phyloP scores from a whole-genome alignment of 1,139 yeast genomes.

The Blastobotrys apis region DNA sequence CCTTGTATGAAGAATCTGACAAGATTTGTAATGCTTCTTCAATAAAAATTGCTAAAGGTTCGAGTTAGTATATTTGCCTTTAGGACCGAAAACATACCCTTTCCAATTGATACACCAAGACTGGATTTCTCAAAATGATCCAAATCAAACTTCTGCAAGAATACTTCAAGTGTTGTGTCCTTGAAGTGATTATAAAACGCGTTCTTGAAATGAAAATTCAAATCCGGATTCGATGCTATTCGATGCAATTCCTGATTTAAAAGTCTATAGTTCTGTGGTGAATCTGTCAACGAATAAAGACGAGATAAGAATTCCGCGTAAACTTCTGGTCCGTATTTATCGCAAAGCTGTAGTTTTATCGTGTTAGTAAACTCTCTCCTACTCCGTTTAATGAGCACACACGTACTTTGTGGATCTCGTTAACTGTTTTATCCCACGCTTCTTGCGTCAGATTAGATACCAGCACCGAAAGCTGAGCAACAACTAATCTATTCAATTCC shows the following conservation, averaged over 20 bases:
- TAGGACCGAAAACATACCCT: slow-evolving; percentile 4
- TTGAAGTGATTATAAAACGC: slow-evolving; percentile 2
- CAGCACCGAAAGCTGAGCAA: slow-evolving; percentile 3
- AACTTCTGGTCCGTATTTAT: not conserved
- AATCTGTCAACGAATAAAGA: not conserved
- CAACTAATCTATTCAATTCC: slow-evolving; percentile 1
- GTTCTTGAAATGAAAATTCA: not conserved
- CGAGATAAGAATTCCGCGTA: not conserved
- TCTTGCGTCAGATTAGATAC: not conserved
- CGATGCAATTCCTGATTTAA: not conserved
- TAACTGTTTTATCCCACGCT: not conserved
- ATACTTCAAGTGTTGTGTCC: not conserved
- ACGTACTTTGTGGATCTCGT: slow-evolving; percentile 8
- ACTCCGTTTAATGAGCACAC: no score
- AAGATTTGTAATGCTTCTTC: not conserved
- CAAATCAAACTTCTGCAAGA: slow-evolving; percentile 5
- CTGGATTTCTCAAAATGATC: slow-evolving; percentile 2
- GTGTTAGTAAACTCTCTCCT: not conserved
- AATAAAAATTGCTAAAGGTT: not conserved
- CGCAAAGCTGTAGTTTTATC: not conserved
- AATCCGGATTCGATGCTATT: not conserved
- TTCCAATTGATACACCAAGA: not conserved
- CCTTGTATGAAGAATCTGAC: not conserved
- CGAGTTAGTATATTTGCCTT: not conserved
- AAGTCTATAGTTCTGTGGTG: not conserved